Evolutionary conservation across 2,329 filamentous ascomycete species (phyloP), one percentile per base, ranked within the genome.

Genomic region (Diaporthe ilicicola): DNA sequence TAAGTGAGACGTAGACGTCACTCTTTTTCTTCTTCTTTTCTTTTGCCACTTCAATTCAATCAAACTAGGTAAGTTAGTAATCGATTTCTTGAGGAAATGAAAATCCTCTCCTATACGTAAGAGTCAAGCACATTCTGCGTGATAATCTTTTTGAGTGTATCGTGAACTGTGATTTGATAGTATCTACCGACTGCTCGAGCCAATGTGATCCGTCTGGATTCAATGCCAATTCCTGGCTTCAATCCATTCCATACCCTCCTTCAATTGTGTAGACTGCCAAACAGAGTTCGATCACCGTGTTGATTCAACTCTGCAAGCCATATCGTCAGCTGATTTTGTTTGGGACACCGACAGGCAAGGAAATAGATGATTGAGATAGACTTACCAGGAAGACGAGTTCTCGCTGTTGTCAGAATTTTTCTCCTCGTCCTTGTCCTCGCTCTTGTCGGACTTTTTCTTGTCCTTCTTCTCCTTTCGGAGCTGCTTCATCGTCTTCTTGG

Each of bases 401-500:
- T 55, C 24, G 5, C 24, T 46, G 17, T 13, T 9, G 2, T 12
- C 50, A 1, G 22, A 8, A n/a, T n/a, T 29, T 15, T 24, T 7
- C 12, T 32, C 19, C 22, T 54, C 6, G n/a, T n/a, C n/a, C n/a
- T n/a, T n/a, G n/a, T n/a, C n/a, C n/a, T 4, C 7, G n/a, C 22
- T 12, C 5, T 29, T 13, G 32, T 54, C 27, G 4, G 24, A 17
- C 51, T 54, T 54, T 4, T n/a, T 17, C 51, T n/a, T 54, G 1
- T 56, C 65, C n/a, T 56, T 56, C 51, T 56, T 44, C 51, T 67
- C 65, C 39, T 48, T 67, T 1, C 65, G 39, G 4, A 67, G 15
- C 65, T 56, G 65, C 29, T 56, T 56, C 27, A 42, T 48, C n/a
- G 22, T 70, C 37, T 55, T 70, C 27, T 70, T 9, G 10, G 10